These are phyloP conservation scores for Neurospora sp. DNA, from an alignment of 495 filamentous ascomycete genomes.

Conservation along the genomic window DNA sequence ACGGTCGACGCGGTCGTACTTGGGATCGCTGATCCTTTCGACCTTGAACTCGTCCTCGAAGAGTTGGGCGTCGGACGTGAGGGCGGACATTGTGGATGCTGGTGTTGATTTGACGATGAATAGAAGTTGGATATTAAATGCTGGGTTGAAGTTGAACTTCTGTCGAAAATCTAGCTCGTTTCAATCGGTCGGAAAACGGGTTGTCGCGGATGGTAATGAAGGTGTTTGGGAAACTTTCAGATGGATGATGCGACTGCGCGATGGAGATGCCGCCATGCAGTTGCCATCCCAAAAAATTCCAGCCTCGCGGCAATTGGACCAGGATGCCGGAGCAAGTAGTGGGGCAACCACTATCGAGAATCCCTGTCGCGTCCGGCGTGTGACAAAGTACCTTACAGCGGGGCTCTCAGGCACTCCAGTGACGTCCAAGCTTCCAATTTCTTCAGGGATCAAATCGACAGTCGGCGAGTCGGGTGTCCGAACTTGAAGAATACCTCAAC, in stretches of 20 bases:
- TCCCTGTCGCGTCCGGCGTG: background rate
- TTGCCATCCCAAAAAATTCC: background rate
- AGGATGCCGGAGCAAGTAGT: background rate
- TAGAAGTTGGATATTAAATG: background rate
- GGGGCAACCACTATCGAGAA: background rate
- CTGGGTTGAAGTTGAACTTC: background rate
- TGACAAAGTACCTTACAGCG: background rate
- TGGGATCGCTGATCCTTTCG: slow-evolving; percentile 61
- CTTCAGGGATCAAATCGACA: background rate
- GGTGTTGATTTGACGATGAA: background rate
- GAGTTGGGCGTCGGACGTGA: slow-evolving; percentile 69
- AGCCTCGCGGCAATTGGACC: background rate
- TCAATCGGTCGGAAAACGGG: background rate
- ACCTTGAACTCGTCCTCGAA: slow-evolving; percentile 89
- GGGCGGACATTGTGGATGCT: slow-evolving; percentile 30
- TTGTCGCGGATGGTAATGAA: background rate
- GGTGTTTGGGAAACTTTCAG: background rate
- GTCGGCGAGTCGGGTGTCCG: no score
- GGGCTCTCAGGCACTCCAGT: background rate
- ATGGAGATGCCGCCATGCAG: background rate
- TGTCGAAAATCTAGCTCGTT: background rate
- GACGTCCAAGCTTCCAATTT: background rate
- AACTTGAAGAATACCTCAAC: background rate
- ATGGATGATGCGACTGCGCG: background rate
- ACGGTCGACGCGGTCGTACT: slow-evolving; percentile 92